These are phyloP conservation scores for Candolleomyces efflorescens DNA, from an alignment of 768 basidiomycete species.

Conservation along the genomic window DNA sequence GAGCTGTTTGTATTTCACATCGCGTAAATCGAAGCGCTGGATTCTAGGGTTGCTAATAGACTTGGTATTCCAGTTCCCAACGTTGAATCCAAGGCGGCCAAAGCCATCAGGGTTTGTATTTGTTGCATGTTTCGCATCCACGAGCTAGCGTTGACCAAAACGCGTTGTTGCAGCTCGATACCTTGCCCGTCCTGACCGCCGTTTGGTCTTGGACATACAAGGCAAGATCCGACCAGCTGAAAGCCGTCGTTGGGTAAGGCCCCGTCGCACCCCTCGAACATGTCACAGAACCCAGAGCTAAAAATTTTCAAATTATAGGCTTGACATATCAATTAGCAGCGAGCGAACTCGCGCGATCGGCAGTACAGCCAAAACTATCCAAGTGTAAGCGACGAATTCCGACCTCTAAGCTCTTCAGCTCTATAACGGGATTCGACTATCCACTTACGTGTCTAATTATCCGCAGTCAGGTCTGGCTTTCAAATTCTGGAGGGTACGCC, in stretches of 20 bases:
- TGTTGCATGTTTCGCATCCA: not conserved
- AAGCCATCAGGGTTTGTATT: not conserved
- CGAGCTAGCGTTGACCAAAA: too few relatives aligned
- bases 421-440: too few relatives aligned
- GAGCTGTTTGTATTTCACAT: constrained; percentile 2
- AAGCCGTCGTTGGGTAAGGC: constrained; percentile 2
- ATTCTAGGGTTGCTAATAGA: not conserved
- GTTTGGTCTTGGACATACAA: constrained; percentile 5
- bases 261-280: not conserved
- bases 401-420: too few relatives aligned
- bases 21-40: not conserved
- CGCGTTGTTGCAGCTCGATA: not conserved
- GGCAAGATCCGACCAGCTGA: not conserved
- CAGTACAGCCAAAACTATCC: not conserved
- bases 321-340: constrained; percentile 3
- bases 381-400: not conserved
- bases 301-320: not conserved
- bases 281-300: not conserved
- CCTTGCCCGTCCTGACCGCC: not conserved
- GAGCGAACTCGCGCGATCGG: not conserved
- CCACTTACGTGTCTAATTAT: not conserved
- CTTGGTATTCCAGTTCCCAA: not conserved
- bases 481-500: constrained; percentile 4
- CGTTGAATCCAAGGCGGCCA: constrained; percentile 2
- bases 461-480: constrained; percentile 7